Base-by-base conservation (phyloP, 805 yeast species). In the Blastobotrys chiropterorum region DNA sequence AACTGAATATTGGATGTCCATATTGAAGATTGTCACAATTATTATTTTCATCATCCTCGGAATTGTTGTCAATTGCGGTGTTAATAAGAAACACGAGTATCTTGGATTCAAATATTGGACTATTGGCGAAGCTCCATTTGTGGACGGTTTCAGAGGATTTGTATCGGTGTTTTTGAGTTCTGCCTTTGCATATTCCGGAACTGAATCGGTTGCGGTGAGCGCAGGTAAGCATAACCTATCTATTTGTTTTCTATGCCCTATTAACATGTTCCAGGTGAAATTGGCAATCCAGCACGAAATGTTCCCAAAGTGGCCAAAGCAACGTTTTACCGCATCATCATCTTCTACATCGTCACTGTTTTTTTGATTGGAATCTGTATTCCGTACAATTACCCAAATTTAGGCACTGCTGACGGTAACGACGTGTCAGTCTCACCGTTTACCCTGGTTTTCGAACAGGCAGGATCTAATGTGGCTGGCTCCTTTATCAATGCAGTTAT, bases 1-100 rank as follows among this genome's bases (percentile, higher is more conserved):
- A 51, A 71, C 80, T n/a, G 88, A 81, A 60, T 86, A 81, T 65
- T 85, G 84, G 83, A 75, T 81, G 58, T 81, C 86, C 0, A 61
- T 77, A 15, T 71, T 85, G 66, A 86, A 85, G 65, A 80, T 86
- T 34, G 55, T 84, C 48, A 77, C 86, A 38, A 77, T 86, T 61
- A 62, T 81, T 19, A 88, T 89, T 17, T 82, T 81, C 63, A 69
- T 80, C 51, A 78, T 82, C 54, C 63, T 80, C 48, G 75, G 83
- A 51, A 74, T 82, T 52, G 73, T 80, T 6, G 81, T 77, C 47
- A 79, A 79, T 59, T 79, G 75, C 19, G 86, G 86, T 43, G 78
- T 73, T 31, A 81, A 80, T 56, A 70, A 72, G 8, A 70, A 72
- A 58, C 76, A 72, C 59, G 75, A 78, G 38, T 64, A 64, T 40